These are phyloP conservation scores for Euphrasia confusa DNA, from an alignment of 257 asterid species.

Conservation along the genomic window DNA sequence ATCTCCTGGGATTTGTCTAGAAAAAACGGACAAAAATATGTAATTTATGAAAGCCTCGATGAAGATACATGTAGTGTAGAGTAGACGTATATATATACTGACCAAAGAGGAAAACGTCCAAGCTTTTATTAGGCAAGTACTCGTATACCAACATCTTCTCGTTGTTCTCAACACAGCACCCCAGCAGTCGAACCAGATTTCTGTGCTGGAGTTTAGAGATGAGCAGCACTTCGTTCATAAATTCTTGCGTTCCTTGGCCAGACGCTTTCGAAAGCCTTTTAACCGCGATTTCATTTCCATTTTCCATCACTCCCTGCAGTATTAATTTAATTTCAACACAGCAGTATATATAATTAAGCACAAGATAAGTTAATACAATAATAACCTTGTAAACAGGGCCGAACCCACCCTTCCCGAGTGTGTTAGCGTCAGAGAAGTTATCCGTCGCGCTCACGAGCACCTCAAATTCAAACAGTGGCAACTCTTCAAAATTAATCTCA, in stretches of 20 bases:
- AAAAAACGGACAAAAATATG: neutral
- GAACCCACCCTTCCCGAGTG: no score
- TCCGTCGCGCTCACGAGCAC: no score
- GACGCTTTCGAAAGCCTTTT: conserved; percentile 35
- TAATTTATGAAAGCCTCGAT: neutral
- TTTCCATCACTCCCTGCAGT: conserved; percentile 28
- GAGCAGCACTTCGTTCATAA: conserved; percentile 36
- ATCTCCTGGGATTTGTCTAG: conserved; percentile 20
- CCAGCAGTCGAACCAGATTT: conserved; percentile 32
- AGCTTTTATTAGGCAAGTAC: conserved; percentile 4
- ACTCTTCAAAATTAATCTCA: conserved; percentile 15
- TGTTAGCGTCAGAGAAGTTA: no score
- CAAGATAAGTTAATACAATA: neutral
- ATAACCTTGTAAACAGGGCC: conserved; percentile 29
- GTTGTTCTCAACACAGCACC: conserved; percentile 33
- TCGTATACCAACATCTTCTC: conserved; percentile 36
- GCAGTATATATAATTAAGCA: no score
- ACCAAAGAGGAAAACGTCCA: conserved; percentile 31
- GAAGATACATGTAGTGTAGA: no score
- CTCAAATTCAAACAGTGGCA: no score
- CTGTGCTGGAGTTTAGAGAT: conserved; percentile 37
- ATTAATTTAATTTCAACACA: neutral
- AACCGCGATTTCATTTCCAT: conserved; percentile 30
- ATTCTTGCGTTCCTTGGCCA: conserved; percentile 32
- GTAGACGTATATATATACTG: neutral